A percentile compares a stretch with the other conserved stretches of the same genome.
These are phyloP conservation scores for Colletotrichum melonis DNA, from an alignment of 2,329 filamentous ascomycete species.

Conservation along the genomic window DNA sequence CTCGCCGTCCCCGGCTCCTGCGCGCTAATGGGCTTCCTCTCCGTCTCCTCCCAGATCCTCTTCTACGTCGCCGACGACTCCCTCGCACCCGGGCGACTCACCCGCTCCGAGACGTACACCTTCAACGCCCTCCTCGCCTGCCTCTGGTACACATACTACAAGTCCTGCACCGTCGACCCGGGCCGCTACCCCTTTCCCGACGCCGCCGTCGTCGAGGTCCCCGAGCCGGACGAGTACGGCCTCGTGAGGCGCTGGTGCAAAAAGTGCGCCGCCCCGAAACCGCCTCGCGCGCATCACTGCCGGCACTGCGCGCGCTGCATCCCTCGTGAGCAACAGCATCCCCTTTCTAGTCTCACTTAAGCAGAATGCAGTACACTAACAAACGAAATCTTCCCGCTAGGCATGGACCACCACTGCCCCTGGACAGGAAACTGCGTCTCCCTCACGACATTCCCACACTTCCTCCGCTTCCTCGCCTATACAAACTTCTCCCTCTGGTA, in stretches of 20 bases:
- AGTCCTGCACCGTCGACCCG: slow-evolving; percentile 67
- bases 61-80: slow-evolving; percentile 67
- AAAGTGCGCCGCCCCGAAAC: slow-evolving; percentile 80
- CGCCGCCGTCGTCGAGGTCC: slow-evolving; percentile 45
- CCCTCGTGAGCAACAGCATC: slow-evolving; percentile 54
- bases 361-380: neutral
- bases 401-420: slow-evolving; percentile 88
- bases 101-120: slow-evolving; percentile 63
- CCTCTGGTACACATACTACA: slow-evolving; percentile 78
- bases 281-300: slow-evolving; percentile 84
- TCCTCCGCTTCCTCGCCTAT: slow-evolving; percentile 81
- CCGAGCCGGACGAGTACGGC: slow-evolving; percentile 42
- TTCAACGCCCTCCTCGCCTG: slow-evolving; percentile 75
- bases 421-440: slow-evolving; percentile 89
- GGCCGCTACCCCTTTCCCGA: slow-evolving; percentile 63
- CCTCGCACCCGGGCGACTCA: slow-evolving; percentile 71
- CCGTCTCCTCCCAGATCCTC: slow-evolving; percentile 78
- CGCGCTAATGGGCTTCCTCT: slow-evolving; percentile 74
- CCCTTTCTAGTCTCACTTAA: no score
- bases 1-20: slow-evolving; percentile 78
- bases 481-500: slow-evolving; percentile 73
- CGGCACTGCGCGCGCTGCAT: slow-evolving; percentile 79
- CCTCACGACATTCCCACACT: slow-evolving; percentile 84
- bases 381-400: neutral
- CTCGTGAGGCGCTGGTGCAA: slow-evolving; percentile 71